Conservation (phyloP, 23 red algal species). For the Gracilaria domingensis region DNA sequence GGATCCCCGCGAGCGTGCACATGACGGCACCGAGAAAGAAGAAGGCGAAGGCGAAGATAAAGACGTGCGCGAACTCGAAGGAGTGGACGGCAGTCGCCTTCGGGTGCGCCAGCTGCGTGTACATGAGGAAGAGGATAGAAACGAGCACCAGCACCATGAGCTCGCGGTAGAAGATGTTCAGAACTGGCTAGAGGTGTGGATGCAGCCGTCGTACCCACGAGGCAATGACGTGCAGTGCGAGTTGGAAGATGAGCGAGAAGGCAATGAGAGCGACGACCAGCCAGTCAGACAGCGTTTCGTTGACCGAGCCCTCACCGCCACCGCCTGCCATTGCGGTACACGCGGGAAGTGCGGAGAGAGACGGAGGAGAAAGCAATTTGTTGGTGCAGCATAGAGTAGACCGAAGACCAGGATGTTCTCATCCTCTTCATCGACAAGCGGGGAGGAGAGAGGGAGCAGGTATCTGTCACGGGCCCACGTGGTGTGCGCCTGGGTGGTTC, state of each 20-base stretch:
- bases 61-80: slow-evolving; percentile 81
- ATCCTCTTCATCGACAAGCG: background rate
- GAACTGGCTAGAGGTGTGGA: slow-evolving; percentile 24
- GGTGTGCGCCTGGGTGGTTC: background rate
- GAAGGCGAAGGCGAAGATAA: slow-evolving; percentile 78
- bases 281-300: no score
- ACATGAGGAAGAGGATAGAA: no score
- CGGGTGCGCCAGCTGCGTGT: slow-evolving; percentile 34
- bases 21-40: slow-evolving; percentile 61
- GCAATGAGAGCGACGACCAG: no score
- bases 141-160: no score
- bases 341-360: no score
- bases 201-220: slow-evolving; percentile 46
- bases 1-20: slow-evolving; percentile 22
- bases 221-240: slow-evolving; percentile 47
- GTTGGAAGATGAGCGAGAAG: slow-evolving; percentile 49
- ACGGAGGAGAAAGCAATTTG: no score
- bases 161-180: no score
- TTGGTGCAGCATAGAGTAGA: no score
- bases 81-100: slow-evolving; percentile 30
- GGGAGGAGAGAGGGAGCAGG: background rate
- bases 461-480: background rate
- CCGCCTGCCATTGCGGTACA: background rate
- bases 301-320: background rate
- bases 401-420: background rate